Evolutionary conservation across 352 stramenopile species (phyloP).

Genomic region (Globisporangium carolinianum): DNA sequence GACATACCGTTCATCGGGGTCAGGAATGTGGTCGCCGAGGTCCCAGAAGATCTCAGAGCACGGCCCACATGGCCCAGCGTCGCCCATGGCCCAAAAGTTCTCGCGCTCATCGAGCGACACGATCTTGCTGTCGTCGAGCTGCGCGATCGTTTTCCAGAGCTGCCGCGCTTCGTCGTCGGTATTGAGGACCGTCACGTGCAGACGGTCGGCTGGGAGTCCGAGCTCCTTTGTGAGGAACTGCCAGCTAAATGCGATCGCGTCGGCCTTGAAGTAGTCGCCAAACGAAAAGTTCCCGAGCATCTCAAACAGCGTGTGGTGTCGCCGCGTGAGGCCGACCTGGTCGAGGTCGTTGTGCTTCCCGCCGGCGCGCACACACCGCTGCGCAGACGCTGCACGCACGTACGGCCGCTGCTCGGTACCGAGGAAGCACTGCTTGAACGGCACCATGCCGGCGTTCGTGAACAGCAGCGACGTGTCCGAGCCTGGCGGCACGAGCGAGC

Average conservation of each 20-base stretch:
- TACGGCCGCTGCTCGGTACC: conserved; percentile 76
- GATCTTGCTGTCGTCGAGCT: conserved; percentile 45
- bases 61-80: conserved; percentile 90
- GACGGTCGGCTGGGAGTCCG: conserved; percentile 34
- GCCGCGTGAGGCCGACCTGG: conserved; percentile 95
- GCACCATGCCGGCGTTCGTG: conserved; percentile 97
- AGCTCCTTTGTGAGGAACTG: conserved; percentile 91
- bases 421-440: conserved; percentile 90
- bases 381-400: conserved; percentile 88
- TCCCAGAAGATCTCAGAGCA: conserved; percentile 96
- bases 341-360: conserved; percentile 99
- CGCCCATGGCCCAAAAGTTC: conserved; percentile 97
- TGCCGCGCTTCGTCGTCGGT: conserved; percentile 53
- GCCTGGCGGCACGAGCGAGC: conserved; percentile 72
- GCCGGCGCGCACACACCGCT: conserved; percentile 96
- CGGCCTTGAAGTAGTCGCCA: conserved; percentile 97
- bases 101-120: conserved; percentile 79
- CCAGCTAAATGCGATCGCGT: conserved; percentile 94
- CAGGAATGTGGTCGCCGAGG: conserved; percentile 65
- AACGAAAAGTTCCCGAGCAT: conserved; percentile 99
- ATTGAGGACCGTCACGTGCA: conserved; percentile 66
- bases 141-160: conserved; percentile 50
- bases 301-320: conserved; percentile 99
- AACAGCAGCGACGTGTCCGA: conserved; percentile 93
- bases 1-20: conserved; percentile 59